Evolutionary conservation across 2,329 filamentous ascomycete species (phyloP), one percentile per base, ranked within the genome.

Genomic region (Cladosporium sphaerospermum): DNA sequence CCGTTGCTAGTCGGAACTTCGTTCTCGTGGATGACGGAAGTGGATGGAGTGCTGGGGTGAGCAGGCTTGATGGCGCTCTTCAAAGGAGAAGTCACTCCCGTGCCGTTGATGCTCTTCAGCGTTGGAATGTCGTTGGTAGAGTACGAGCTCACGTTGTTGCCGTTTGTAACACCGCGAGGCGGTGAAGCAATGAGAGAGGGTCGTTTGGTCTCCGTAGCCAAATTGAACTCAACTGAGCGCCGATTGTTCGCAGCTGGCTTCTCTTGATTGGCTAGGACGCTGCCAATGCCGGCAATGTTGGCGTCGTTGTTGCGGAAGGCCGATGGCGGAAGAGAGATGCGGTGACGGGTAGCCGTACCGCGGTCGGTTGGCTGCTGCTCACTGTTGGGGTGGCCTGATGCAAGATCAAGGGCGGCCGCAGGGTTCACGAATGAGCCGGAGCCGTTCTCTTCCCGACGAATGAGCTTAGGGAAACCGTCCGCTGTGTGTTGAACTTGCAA

Each of bases 61-160:
- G 56, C 56, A 44, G 60, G 53, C 44, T 61, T 56, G 42, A 45
- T 56, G 33, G 55, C 56, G 9, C 54, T 53, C 54, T 64, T 57
- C 7, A 56, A 46, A 44, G 64, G 64, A 28, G 64, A 65, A 43
- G 56, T 58, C 45, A 64, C 33, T n/a, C 36, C 9, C 10, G 51
- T 16, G 42, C 57, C 61, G 52, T 80, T 78, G 51, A 80, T 76
- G 60, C 78, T 85, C 79, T 93, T 95, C 64, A 90, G 76, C 7
- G 90, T 95, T 4, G 90, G 88, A 16, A 96, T 78, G 64, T 97
- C 91, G 69, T 87, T 93, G 51, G 89, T 84, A 9, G 93, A 96
- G 73, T 88, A 96, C 0, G 92, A 96, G 42, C 87, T 71, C 74
- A 88, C 89, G 31, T 85, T 81, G 50, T 81, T 81, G 23, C 81